These are phyloP conservation scores for Backusella mclennaniae DNA, from an alignment of 192 early-diverging fungal genomes.

Conservation along the genomic window DNA sequence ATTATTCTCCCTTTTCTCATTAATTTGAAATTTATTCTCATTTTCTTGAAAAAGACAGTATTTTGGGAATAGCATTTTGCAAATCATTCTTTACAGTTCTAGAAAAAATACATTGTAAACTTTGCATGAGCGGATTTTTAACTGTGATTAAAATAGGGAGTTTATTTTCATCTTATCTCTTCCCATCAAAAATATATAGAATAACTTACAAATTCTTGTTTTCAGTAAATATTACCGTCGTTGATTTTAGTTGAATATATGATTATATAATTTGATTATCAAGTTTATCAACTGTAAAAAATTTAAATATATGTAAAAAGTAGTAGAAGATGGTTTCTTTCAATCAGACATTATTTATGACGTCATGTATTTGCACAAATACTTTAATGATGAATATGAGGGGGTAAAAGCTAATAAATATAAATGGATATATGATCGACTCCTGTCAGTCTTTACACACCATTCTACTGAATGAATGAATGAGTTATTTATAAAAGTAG, in stretches of 20 bases:
- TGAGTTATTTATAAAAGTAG: not conserved
- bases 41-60: no score
- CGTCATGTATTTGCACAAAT: not conserved
- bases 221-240: not conserved
- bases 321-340: not conserved
- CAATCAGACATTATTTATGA: not conserved
- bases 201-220: not conserved
- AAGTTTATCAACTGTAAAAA: not conserved
- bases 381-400: not conserved
- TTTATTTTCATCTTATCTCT: no score
- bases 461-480: not conserved
- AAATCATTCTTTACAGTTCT: not conserved
- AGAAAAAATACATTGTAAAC: not conserved
- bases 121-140: not conserved
- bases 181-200: not conserved
- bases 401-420: not conserved
- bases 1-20: no score
- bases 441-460: not conserved
- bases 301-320: not conserved
- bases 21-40: no score
- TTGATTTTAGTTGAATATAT: not conserved
- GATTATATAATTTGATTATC: not conserved
- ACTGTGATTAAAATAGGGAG: not conserved
- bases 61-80: not conserved
- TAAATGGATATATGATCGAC: not conserved